Conservation (phyloP, 371 early-diverging fungal genomes). For the Dichotomocladium elegans region DNA sequence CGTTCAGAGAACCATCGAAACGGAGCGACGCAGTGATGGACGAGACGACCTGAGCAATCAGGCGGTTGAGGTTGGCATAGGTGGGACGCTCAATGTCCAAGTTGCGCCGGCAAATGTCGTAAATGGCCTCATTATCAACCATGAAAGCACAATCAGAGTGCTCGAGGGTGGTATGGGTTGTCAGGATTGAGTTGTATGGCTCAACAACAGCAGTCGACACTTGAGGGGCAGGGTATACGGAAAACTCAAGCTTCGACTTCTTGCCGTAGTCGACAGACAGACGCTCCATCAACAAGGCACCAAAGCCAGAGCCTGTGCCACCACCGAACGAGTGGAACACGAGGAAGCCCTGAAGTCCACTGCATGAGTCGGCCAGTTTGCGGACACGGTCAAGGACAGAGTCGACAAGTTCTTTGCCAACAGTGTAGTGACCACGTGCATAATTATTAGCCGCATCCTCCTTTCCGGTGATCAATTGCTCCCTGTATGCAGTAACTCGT, state of each 20-base stretch:
- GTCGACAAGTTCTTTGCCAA: slow-evolving; percentile 99
- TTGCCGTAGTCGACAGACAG: slow-evolving; percentile 96
- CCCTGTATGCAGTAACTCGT: slow-evolving; percentile 14
- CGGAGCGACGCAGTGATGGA: slow-evolving; percentile 99
- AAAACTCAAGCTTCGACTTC: slow-evolving; percentile 98
- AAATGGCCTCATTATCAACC: slow-evolving; percentile 93
- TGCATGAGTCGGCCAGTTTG: slow-evolving; percentile 97
- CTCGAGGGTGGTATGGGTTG: slow-evolving; percentile 94
- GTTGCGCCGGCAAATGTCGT: slow-evolving; percentile 98
- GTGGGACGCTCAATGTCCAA: slow-evolving; percentile 96
- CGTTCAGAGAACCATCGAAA: slow-evolving; percentile 95
- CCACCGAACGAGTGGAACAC: slow-evolving; percentile 99
- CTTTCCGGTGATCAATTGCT: slow-evolving; percentile 97
- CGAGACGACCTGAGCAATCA: slow-evolving; percentile 99
- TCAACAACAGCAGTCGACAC: slow-evolving; percentile 97
- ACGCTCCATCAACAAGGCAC: slow-evolving; percentile 94
- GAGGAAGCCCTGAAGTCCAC: slow-evolving; percentile 95
- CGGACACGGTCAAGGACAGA: slow-evolving; percentile 95
- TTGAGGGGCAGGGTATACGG: slow-evolving; percentile 98
- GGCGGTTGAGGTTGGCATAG: slow-evolving; percentile 95
- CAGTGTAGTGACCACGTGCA: slow-evolving; percentile 99
- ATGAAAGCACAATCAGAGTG: slow-evolving; percentile 93
- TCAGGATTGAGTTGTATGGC: slow-evolving; percentile 97
- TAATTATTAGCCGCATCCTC: slow-evolving; percentile 99
- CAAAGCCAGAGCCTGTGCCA: slow-evolving; percentile 99